A percentile compares a stretch with the other conserved stretches of the same genome.
phyloP scores from a whole-genome alignment of 2,329 filamentous ascomycete genomes.

The Alternaria metachromatica region DNA sequence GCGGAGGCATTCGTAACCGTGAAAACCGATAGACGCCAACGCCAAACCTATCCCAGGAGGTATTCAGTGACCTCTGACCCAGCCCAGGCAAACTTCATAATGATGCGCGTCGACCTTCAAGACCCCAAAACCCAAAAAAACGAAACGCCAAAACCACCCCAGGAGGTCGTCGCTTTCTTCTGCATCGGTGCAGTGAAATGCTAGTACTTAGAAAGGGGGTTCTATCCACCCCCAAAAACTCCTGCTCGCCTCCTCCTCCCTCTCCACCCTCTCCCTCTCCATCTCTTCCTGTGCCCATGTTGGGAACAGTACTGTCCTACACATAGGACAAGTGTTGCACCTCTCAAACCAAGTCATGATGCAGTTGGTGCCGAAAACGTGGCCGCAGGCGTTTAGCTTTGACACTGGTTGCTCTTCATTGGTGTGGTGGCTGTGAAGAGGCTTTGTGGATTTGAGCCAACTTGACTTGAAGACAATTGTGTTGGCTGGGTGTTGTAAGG shows the following conservation, averaged over 20 bases:
- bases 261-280: not conserved
- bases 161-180: not conserved
- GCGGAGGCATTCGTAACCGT: not conserved
- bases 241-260: not conserved
- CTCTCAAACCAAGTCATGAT: not conserved
- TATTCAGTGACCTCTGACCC: not conserved
- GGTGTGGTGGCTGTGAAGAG: not conserved
- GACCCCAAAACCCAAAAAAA: not conserved
- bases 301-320: not conserved
- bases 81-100: not conserved
- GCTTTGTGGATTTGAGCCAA: not conserved
- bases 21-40: not conserved
- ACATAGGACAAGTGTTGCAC: not conserved
- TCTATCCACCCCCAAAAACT: not conserved
- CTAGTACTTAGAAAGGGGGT: not conserved
- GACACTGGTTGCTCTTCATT: not conserved
- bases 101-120: not conserved
- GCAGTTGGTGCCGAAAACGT: not conserved
- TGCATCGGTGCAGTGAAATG: not conserved
- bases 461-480: not conserved
- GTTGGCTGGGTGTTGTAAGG: not conserved
- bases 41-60: not conserved
- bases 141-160: not conserved
- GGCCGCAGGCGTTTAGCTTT: not conserved
- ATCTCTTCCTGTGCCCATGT: not conserved